Base-by-base conservation (phyloP, 2,329 filamentous ascomycete genomes). In the Fusarium lateritium region DNA sequence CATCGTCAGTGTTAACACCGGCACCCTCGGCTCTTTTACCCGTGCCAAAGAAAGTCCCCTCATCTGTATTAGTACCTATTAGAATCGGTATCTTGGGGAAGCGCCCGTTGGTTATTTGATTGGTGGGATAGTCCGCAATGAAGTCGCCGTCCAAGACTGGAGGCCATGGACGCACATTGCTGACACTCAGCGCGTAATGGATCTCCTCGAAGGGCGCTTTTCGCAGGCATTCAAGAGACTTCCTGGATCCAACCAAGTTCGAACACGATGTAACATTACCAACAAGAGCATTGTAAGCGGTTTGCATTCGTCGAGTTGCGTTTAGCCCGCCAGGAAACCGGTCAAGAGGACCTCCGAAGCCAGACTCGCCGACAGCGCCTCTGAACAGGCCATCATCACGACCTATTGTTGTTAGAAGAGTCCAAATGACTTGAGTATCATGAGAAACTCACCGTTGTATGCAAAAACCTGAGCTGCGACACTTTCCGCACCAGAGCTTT, bases 301-400 rank as follows among this genome's bases (percentile, higher is more conserved):
- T 43, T 43, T 80, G 76, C 62, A 73, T 73, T 7, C 56, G 38
- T 7, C 43, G 45, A 14, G 74, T 78, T n/a, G 72, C 68, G 49
- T 78, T 79, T 24, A 76, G 66, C 15, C 73, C 73, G 15, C 76
- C 74, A 9, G 66, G 60, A 36, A 69, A 73, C 49, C 77, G 66
- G 4, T 62, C 55, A 11, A 81, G 73, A 24, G 75, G 70, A 7
- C 74, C 76, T 3, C 78, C 77, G 31, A 80, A 81, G 9, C 84
- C 84, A 15, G 83, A 87, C 65, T 89, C 73, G 38, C 80, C 80
- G 19, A 87, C 86, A 2, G 79, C 85, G 7, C 72, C 82, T 6
- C 83, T 79, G 71, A 88, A 88, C 1, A 89, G 80, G 1, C 79
- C 78, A 56, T 88, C 84, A 49, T 87, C 79, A 21, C 84, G 78